Base-by-base conservation (phyloP, 2,329 filamentous ascomycete genomes). In the Amauroascus verrucosus region DNA sequence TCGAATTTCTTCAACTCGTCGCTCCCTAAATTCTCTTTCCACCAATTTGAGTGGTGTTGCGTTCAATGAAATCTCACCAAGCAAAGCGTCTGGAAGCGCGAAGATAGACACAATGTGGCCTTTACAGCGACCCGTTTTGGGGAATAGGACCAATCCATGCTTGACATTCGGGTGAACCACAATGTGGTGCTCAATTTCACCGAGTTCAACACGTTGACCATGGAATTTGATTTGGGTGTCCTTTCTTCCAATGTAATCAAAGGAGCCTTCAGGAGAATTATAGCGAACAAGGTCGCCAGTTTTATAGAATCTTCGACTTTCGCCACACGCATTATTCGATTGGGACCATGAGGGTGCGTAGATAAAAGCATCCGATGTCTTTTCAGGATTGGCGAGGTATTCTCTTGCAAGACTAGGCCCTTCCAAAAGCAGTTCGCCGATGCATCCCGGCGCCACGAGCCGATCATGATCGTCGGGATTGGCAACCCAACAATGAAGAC, bases 181-280 rank as follows among this genome's bases (percentile, higher is more conserved):
- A 11, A 70, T 57, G 32, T 65, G 70, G 56, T 68, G 69, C 62
- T 72, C 77, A 51, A 75, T 75, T 62, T 75, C 76, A 9, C 70
- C 75, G 48, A 82, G 71, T 66, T 83, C 85, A 49, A 84, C 77
- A 52, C 83, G 72, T 58, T 80, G 83, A 24, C 85, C 86, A 9
- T 76, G 73, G 26, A 86, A 68, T 66, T 87, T 86, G 52, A 84
- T 77, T 64, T 83, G 82, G n/a, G 77, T 77, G 60, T 86, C 83
- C 59, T 81, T 83, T 47, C 84, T 75, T 14, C 82, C 81, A 37
- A 83, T 55, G 56, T 67, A 70, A 11, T 62, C 65, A n/a, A 70
- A 57, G 2, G 67, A 63, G 24, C 68, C 68, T 37, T 57, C 54
- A 22, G 68, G 64, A 0, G 65, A 65, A 41, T 68, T 70, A 46